Conservation (phyloP, 106 monocot species). For the Dendrobium officinale region DNA sequence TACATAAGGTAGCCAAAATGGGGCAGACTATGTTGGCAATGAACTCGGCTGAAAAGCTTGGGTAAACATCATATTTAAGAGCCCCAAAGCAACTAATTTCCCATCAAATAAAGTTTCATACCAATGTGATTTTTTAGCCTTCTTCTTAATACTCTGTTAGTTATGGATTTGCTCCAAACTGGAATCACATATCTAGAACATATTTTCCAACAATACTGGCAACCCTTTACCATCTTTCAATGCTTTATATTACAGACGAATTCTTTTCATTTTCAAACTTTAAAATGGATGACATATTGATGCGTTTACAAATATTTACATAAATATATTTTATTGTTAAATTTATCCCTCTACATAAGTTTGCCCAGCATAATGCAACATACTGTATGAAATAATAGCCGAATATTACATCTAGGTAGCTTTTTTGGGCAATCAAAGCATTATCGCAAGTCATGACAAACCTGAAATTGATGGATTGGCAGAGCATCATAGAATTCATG, state of each 20-base stretch:
- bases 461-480: conserved; percentile 97
- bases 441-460: conserved; percentile 19
- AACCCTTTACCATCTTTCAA: not conserved
- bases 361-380: not conserved
- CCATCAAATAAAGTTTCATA: no score
- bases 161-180: not conserved
- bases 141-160: not conserved
- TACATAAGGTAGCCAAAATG: no score
- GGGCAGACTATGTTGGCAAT: no score
- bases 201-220: not conserved
- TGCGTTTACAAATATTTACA: not conserved
- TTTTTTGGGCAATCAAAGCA: not conserved
- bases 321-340: not conserved
- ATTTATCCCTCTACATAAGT: not conserved
- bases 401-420: not conserved
- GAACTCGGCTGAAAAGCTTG: no score
- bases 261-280: not conserved
- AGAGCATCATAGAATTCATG: conserved; percentile 98
- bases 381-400: not conserved
- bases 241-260: not conserved
- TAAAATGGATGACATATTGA: not conserved
- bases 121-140: no score
- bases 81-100: no score
- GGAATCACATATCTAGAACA: not conserved
- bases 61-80: no score